These are phyloP conservation scores for Crithidia expoeki DNA, from an alignment of 208 protist species.

Conservation along the genomic window DNA sequence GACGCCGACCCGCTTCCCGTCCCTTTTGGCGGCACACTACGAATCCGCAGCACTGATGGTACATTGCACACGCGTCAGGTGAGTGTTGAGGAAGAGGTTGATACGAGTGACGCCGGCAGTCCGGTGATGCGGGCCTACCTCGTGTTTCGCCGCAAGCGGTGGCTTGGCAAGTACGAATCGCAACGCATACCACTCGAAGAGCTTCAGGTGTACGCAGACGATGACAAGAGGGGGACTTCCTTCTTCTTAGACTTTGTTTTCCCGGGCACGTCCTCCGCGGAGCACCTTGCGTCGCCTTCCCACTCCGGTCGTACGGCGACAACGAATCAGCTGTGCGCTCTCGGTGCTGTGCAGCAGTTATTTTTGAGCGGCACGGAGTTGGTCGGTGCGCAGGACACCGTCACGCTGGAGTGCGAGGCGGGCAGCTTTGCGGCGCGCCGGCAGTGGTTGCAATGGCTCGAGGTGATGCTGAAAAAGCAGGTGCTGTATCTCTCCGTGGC, in stretches of 20 bases:
- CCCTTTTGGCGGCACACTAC: constrained; percentile 17
- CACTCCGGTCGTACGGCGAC: not conserved
- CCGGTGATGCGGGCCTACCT: constrained; percentile 10
- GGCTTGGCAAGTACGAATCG: constrained; percentile 16
- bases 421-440: constrained; percentile 35
- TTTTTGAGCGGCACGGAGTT: constrained; percentile 2
- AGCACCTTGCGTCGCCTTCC: not conserved
- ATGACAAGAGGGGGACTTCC: constrained; percentile 25
- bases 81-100: not conserved
- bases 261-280: not conserved
- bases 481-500: constrained; percentile 39
- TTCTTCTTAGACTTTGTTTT: constrained; percentile 34
- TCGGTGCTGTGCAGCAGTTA: constrained; percentile 10
- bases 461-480: constrained; percentile 33
- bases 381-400: not conserved
- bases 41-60: constrained; percentile 20
- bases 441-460: constrained; percentile 58
- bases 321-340: not conserved
- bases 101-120: constrained; percentile 7
- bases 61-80: constrained; percentile 10
- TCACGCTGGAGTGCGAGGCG: constrained; percentile 41
- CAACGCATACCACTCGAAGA: constrained; percentile 20
- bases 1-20: constrained; percentile 6
- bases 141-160: constrained; percentile 30
- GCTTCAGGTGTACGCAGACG: constrained; percentile 35